Evolutionary conservation across 257 asterid species (phyloP).

Genomic region (Ocimum tenuiflorum): DNA sequence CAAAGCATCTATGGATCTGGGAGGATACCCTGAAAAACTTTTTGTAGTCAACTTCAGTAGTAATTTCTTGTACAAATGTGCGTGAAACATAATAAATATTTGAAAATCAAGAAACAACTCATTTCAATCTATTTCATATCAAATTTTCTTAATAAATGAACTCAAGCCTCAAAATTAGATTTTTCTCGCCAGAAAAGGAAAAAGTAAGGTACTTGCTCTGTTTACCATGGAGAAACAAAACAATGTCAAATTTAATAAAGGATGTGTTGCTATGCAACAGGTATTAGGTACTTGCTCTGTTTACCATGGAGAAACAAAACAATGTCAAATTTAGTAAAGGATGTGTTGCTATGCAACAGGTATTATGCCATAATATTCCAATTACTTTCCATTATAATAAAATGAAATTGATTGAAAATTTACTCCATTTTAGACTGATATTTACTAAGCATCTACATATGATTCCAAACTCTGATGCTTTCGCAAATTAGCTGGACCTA

Average conservation of each 20-base stretch:
- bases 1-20: constrained; percentile 30
- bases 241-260: too few relatives aligned
- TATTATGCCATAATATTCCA: not conserved
- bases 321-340: too few relatives aligned
- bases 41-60: constrained; percentile 12
- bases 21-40: constrained; percentile 40
- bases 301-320: not conserved
- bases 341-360: not conserved
- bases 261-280: not conserved
- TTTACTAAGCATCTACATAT: not conserved
- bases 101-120: not conserved
- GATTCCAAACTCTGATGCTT: constrained; percentile 1
- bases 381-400: not conserved
- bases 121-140: not conserved
- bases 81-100: not conserved
- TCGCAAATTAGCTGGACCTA: not conserved
- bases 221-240: not conserved
- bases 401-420: too few relatives aligned
- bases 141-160: not conserved
- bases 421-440: too few relatives aligned
- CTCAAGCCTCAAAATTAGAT: not conserved
- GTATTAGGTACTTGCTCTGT: not conserved
- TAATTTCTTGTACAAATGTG: not conserved
- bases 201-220: not conserved
- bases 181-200: not conserved